Conservation (phyloP, 192 early-diverging fungal genomes). For the Podila epigama region DNA sequence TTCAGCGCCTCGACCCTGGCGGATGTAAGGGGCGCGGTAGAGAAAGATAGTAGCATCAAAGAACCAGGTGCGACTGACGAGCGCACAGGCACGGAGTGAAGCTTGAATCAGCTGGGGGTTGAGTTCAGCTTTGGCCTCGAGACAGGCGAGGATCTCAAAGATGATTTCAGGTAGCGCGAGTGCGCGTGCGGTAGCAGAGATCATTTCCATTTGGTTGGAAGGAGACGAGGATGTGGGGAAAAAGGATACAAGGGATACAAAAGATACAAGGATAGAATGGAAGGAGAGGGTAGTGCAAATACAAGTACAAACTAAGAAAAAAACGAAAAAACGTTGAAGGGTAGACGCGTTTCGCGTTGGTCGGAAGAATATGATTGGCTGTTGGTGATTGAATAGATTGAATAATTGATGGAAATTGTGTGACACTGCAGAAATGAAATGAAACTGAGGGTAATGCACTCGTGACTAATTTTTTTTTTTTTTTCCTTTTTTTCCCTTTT, state of each 20-base stretch:
- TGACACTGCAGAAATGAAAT: background rate
- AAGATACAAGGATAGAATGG: too few relatives aligned
- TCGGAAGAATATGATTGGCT: background rate
- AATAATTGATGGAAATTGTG: background rate
- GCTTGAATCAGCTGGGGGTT: conserved; percentile 31
- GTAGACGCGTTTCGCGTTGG: background rate
- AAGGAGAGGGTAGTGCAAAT: too few relatives aligned
- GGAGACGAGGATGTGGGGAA: background rate
- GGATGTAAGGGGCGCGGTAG: conserved; percentile 37
- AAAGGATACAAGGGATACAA: background rate
- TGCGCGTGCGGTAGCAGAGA: conserved; percentile 31
- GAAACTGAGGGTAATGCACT: background rate
- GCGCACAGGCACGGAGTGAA: conserved; percentile 43
- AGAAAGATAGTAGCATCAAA: conserved; percentile 48
- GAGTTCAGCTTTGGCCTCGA: conserved; percentile 40
- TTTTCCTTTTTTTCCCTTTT: background rate
- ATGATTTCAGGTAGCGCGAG: conserved; percentile 45
- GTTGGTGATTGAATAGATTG: background rate
- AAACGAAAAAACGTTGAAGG: background rate
- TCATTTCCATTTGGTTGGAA: background rate
- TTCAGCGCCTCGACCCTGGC: conserved; percentile 37
- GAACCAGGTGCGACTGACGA: conserved; percentile 46
- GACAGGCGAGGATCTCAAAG: conserved; percentile 45
- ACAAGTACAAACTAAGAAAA: background rate
- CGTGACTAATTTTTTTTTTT: background rate